Percentiles rank a stretch among this genome's conserved stretches.
phyloP scores from a whole-genome alignment of 2,329 filamentous ascomycete genomes.

The Beauveria caledonica region DNA sequence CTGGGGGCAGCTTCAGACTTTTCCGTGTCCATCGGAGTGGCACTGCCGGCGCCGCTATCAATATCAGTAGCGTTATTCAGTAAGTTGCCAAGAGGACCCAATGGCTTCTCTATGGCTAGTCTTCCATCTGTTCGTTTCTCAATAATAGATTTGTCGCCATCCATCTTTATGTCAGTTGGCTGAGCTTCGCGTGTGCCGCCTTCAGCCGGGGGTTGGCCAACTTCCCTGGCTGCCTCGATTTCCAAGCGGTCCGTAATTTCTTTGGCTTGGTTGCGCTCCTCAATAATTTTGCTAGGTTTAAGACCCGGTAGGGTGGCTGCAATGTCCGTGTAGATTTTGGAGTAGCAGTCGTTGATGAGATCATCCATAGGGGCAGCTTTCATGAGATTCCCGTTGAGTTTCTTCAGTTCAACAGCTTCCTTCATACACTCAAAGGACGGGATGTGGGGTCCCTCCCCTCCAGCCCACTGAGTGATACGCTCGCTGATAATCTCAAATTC shows the following conservation, averaged over 20 bases:
- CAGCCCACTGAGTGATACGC: constrained; percentile 47
- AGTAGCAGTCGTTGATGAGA: constrained; percentile 85
- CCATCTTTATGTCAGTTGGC: not conserved
- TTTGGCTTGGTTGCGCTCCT: constrained; percentile 34
- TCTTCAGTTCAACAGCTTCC: constrained; percentile 51
- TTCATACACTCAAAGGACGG: constrained; percentile 46
- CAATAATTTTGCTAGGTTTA: constrained; percentile 39
- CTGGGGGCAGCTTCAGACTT: constrained; percentile 34
- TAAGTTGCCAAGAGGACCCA: constrained; percentile 27
- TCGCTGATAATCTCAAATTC: constrained; percentile 51
- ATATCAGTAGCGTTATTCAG: constrained; percentile 34
- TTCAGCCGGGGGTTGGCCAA: constrained; percentile 19
- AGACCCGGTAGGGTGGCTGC: constrained; percentile 48
- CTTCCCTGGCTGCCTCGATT: constrained; percentile 21
- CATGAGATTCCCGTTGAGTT: constrained; percentile 79
- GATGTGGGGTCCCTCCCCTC: constrained; percentile 28
- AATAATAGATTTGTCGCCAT: not conserved
- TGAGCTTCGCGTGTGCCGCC: constrained; percentile 14
- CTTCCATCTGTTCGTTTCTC: not conserved
- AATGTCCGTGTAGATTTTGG: constrained; percentile 62
- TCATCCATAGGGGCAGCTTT: constrained; percentile 84
- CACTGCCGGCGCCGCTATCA: constrained; percentile 26
- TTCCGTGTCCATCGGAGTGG: constrained; percentile 30
- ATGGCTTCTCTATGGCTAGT: not conserved
- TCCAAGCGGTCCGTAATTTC: constrained; percentile 32